A percentile compares a stretch with the other conserved stretches of the same genome.
These are phyloP conservation scores for Hippophae tibetana DNA, from an alignment of 306 rosid genomes.

Conservation along the genomic window DNA sequence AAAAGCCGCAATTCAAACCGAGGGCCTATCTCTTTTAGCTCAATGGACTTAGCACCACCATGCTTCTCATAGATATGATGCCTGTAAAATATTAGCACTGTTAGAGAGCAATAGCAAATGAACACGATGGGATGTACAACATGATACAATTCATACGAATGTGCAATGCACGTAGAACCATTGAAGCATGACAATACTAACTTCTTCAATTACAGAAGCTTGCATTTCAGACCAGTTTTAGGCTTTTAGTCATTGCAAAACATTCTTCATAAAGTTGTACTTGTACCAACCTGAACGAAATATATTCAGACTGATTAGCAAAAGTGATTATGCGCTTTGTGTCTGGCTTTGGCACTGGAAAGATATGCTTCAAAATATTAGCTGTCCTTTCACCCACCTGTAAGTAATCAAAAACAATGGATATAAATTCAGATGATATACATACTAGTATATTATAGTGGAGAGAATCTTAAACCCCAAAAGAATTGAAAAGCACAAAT, in stretches of 20 bases:
- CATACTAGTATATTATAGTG: too few species aligned
- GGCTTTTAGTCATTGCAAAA: conserved; percentile 1
- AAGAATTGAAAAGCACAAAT: too few species aligned
- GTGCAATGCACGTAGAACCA: too few species aligned
- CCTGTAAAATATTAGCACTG: conserved; percentile 28
- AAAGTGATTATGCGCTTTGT: conserved; percentile 77
- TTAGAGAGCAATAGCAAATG: conserved; percentile 3
- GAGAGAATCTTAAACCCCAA: too few species aligned
- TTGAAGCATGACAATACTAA: too few species aligned
- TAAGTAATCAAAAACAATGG: conserved; percentile 16
- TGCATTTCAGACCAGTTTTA: too few species aligned
- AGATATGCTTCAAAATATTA: conserved; percentile 73
- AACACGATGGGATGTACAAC: too few species aligned
- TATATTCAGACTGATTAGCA: conserved; percentile 65
- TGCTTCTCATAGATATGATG: conserved; percentile 78
- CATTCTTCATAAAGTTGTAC: not conserved
- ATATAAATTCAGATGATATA: conserved; percentile 4
- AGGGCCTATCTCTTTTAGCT: conserved; percentile 90
- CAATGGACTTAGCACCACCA: conserved; percentile 71
- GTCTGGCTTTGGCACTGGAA: conserved; percentile 91
- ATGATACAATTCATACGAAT: too few species aligned
- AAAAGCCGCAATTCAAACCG: conserved; percentile 74
- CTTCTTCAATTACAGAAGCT: too few species aligned
- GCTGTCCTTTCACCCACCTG: conserved; percentile 83
- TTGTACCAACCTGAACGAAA: conserved; percentile 72